Evolutionary conservation across 176 grass and related monocot genomes (phyloP), one percentile per base, ranked within the genome.

Genomic region (Paspalum notatum): DNA sequence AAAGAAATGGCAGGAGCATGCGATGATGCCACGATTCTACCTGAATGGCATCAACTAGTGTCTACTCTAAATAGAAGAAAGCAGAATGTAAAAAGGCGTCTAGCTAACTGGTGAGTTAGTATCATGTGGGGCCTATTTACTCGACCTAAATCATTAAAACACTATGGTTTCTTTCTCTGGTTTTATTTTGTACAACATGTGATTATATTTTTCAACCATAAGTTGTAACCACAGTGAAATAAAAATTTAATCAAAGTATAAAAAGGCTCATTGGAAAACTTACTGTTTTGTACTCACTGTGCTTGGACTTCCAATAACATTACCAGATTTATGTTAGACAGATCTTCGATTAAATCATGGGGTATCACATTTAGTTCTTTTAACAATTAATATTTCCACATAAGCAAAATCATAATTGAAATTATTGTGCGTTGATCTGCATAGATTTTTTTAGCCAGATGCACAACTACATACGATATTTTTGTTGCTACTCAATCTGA

Each of bases 21-120:
- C 47, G 63, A 62, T 79, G 80, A 42, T 74, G 42, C 56, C 43
- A 49, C 9, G n/a, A 80, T 88, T 75, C 84, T 91, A 57, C 78
- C 47, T 81, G 86, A 91, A 77, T 98, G 90, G 96, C 76, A 89
- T 46, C 82, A 89, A 48, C n/a, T 90, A 62, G 71, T 94, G 75
- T 81, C 40, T 76, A 77, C 71, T 88, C 84, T 98, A 70, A 53
- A 91, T 67, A 48, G 56, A 49, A 98, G 92, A 55, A 91, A 71
- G 79, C 80, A 82, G 43, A 93, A 91, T 55, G 71, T 88, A 71
- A 92, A 55, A 82, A 95, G 83, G 64, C 92, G 87, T 58, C 82
- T 98, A 16, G 58, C 66, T 84, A 75, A 89, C 75, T 98, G 96
- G 96, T 98, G 75, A 74, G 64, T 77, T 2, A 11, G 21, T 50